A percentile compares a stretch with the other conserved stretches of the same genome.
Evolutionary conservation across 2,329 filamentous ascomycete genomes (phyloP).

Genomic region (Calonectria ilicicola): DNA sequence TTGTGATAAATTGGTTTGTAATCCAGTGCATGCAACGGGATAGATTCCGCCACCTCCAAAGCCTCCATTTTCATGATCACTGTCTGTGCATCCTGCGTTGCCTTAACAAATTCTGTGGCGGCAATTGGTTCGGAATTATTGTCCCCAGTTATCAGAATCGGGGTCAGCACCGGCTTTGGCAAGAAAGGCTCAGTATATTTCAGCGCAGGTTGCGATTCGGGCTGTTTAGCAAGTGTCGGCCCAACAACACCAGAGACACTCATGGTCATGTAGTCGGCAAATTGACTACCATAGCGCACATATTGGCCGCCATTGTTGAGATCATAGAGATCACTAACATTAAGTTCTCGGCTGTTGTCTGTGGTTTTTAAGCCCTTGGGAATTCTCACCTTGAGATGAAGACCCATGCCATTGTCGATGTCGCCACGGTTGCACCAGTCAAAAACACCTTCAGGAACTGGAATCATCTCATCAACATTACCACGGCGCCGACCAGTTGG

Average conservation of each 20-base stretch:
- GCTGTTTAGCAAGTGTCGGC: background rate
- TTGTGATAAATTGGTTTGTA: background rate
- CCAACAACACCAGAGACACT: background rate
- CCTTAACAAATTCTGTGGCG: background rate
- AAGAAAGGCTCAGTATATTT: background rate
- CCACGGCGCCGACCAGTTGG: background rate
- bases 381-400: background rate
- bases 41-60: background rate
- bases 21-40: background rate
- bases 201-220: background rate
- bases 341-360: background rate
- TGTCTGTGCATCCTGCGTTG: background rate
- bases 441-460: background rate
- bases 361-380: background rate
- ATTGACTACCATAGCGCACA: background rate
- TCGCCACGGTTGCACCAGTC: background rate
- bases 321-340: background rate
- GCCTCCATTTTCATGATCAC: background rate
- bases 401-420: background rate
- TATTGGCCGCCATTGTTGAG: background rate
- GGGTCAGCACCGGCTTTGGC: background rate
- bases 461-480: background rate
- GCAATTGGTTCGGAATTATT: background rate
- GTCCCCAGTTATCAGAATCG: background rate
- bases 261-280: background rate